Evolutionary conservation across 768 basidiomycete species (phyloP), one percentile per base, ranked within the genome.

Genomic region (Amanita polypyramis): DNA sequence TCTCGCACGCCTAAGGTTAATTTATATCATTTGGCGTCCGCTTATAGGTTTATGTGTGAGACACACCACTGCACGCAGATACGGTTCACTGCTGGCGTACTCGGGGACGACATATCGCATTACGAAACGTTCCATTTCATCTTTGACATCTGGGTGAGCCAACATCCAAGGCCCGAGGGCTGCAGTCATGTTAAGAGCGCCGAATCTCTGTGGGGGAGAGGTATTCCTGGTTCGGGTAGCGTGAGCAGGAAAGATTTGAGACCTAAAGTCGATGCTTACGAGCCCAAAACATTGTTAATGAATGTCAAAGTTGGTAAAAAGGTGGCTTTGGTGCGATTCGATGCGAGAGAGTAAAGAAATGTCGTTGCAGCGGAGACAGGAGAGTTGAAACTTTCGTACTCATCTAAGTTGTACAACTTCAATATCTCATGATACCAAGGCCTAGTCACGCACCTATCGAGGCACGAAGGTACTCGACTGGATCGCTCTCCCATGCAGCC

Each of bases 161-260:
- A 91, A 84, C 55, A 92, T 84, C 67, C 84, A 82, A 0, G 79
- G 77, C 0, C 80, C 82, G 3, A 94, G 73, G 0, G 80, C 79
- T 23, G 82, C 75, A 9, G 80, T 80, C 75, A 93, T 88, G 56
- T 86, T 87, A 32, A 95, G 70, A 2, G 86, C 92, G 39, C 90
- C 92, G 56, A 85, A 94, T 39, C 80, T 77, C 53, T 93, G 82
- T 19, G 76, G 65, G 4, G 85, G 62, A 1, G 76, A 51, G 2
- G 80, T 70, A 50, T 60, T 56, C 48, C 72, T 65, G 54, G 44
- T 35, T 53, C 48, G n/a, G 53, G 52, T 47, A 54, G 34, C 23
- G 20, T 29, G 15, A 21, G 32, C 5, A 27, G 35, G 35, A 32
- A 12, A 9, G 11, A 4, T 8, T 20, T 12, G 19, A 12, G 17